These are phyloP conservation scores for Gyrodon lividus DNA, from an alignment of 768 basidiomycete species.

Conservation along the genomic window DNA sequence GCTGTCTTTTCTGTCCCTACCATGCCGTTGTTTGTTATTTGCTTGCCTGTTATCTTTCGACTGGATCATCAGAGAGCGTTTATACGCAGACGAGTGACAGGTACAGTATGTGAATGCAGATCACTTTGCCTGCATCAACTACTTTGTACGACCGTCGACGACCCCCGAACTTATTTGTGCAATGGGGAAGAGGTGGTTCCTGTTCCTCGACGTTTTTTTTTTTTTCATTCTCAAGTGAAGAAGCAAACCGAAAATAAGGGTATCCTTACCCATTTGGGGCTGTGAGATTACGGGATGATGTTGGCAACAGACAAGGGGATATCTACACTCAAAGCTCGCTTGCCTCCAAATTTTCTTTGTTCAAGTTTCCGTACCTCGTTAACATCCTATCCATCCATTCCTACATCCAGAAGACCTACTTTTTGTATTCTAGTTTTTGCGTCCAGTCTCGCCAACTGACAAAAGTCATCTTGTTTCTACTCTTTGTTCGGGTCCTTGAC, in stretches of 20 bases:
- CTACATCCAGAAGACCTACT: conserved; percentile 11
- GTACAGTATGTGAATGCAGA: too few relatives aligned
- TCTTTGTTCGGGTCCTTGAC: conserved; percentile 3
- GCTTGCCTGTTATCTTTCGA: too few relatives aligned
- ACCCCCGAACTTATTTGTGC: background rate
- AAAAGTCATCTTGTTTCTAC: background rate
- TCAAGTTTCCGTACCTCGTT: conserved; percentile 14
- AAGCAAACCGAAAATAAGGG: conserved; percentile 18
- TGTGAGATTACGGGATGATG: conserved; percentile 23
- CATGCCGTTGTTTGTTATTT: too few relatives aligned
- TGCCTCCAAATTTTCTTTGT: conserved; percentile 27
- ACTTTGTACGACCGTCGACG: too few relatives aligned
- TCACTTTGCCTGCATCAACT: too few relatives aligned
- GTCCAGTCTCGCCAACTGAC: background rate
- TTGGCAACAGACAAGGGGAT: conserved; percentile 2
- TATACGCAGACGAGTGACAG: too few relatives aligned
- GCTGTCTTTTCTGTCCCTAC: too few relatives aligned
- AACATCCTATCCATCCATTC: conserved; percentile 9
- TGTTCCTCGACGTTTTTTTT: background rate
- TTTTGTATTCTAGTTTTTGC: conserved; percentile 23
- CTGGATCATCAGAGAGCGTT: too few relatives aligned
- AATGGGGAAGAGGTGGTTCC: too few relatives aligned
- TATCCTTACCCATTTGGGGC: conserved; percentile 15
- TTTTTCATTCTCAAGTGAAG: background rate
- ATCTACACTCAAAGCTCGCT: conserved; percentile 24